Evolutionary conservation across 768 basidiomycete genomes (phyloP).

Genomic region (Trametes maxima): DNA sequence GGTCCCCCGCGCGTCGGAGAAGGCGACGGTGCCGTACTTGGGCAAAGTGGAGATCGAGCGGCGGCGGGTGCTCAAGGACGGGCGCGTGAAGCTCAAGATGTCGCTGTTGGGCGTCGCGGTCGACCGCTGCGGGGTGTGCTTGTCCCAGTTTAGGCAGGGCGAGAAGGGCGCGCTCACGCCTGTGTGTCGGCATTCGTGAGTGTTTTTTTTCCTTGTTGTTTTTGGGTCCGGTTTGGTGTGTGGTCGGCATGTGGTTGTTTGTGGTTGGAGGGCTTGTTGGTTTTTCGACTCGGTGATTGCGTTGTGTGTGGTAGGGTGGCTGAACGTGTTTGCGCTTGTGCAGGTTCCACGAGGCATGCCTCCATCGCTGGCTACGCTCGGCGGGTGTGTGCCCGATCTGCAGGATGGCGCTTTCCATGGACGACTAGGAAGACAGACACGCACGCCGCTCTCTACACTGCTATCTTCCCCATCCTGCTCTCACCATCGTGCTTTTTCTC

Average conservation of each 20-base stretch:
- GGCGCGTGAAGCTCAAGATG: constrained; percentile 72
- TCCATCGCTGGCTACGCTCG: constrained; percentile 60
- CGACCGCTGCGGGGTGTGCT: constrained; percentile 73
- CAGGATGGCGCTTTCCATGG: constrained; percentile 34
- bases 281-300: too few relatives aligned
- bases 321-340: neutral
- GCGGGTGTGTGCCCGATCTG: constrained; percentile 70
- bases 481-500: neutral
- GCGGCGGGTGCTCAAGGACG: constrained; percentile 59
- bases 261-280: too few relatives aligned
- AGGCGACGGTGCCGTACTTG: constrained; percentile 24
- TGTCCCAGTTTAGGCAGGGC: constrained; percentile 64
- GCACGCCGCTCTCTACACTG: neutral
- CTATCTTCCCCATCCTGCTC: neutral
- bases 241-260: too few relatives aligned
- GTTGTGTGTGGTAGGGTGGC: neutral
- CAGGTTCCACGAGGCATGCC: constrained; percentile 65
- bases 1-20: neutral
- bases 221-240: too few relatives aligned
- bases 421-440: constrained; percentile 2
- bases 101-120: constrained; percentile 62
- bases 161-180: constrained; percentile 60
- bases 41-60: constrained; percentile 55
- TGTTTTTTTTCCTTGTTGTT: constrained; percentile 13
- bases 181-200: constrained; percentile 60